Conservation (phyloP, 75 land plant genomes). For the Isoetes taiwanensis region DNA sequence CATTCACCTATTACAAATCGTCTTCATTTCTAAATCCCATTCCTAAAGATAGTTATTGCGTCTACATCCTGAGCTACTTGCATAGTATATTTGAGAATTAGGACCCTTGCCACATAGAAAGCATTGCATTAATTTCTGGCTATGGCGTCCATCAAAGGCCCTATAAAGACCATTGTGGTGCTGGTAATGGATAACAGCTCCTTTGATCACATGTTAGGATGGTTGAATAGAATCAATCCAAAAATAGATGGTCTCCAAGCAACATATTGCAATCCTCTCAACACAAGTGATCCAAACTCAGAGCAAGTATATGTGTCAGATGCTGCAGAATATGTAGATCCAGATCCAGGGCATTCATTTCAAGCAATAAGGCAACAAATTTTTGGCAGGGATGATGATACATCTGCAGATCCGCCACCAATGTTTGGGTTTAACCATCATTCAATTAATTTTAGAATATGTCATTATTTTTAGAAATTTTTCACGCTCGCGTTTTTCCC, state of each 20-base stretch:
- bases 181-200: neutral
- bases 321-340: neutral
- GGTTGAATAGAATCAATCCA: neutral
- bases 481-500: no score
- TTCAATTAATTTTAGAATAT: no score
- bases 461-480: no score
- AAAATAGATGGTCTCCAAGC: neutral
- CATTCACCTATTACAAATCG: no score
- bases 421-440: neutral
- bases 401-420: neutral
- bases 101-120: no score
- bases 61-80: no score
- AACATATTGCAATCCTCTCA: neutral
- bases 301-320: neutral
- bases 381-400: neutral
- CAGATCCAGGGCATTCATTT: conserved; percentile 1
- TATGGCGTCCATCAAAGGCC: no score
- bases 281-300: neutral
- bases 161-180: neutral
- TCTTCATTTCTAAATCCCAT: no score
- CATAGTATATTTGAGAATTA: no score
- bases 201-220: conserved; percentile 3
- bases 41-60: no score
- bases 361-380: neutral
- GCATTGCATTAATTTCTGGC: no score